Conservation (phyloP, 306 rosid species). For the Acacia acuminata region DNA sequence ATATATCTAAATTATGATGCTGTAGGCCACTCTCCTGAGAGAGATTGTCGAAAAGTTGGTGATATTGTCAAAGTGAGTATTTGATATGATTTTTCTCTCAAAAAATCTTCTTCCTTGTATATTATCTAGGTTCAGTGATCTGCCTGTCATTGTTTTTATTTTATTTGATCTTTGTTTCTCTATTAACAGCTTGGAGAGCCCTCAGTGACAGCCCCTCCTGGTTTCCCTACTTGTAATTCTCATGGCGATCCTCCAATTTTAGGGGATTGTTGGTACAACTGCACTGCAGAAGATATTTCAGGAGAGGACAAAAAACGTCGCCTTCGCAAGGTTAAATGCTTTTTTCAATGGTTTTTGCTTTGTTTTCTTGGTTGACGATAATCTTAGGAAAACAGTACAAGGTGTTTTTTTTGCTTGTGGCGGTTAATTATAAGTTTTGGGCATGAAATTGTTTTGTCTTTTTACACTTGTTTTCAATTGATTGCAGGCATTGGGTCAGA, state of each 20-base stretch:
- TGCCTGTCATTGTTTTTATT: constrained; percentile 21
- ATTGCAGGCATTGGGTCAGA: constrained; percentile 89
- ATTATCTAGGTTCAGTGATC: constrained; percentile 16
- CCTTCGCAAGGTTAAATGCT: constrained; percentile 72
- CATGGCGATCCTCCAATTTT: constrained; percentile 71
- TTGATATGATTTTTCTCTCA: not conserved
- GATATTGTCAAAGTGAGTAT: constrained; percentile 81
- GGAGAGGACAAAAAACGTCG: constrained; percentile 82
- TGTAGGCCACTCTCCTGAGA: constrained; percentile 92
- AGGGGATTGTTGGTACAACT: constrained; percentile 99
- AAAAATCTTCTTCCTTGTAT: not conserved
- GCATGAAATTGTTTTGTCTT: constrained; percentile 4
- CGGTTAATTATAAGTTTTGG: not conserved
- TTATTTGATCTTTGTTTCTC: constrained; percentile 16
- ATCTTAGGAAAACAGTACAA: not conserved
- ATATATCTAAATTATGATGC: constrained; percentile 96
- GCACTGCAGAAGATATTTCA: constrained; percentile 90
- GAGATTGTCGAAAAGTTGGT: constrained; percentile 84
- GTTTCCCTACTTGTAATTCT: constrained; percentile 80
- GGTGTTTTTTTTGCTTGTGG: constrained; percentile 2
- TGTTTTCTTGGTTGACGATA: not conserved
- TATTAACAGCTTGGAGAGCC: constrained; percentile 90
- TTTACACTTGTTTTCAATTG: constrained; percentile 32
- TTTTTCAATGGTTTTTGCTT: constrained; percentile 11
- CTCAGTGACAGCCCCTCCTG: constrained; percentile 57